These are phyloP conservation scores for Eruca vesicaria DNA, from an alignment of 441 rosid species.

Conservation along the genomic window DNA sequence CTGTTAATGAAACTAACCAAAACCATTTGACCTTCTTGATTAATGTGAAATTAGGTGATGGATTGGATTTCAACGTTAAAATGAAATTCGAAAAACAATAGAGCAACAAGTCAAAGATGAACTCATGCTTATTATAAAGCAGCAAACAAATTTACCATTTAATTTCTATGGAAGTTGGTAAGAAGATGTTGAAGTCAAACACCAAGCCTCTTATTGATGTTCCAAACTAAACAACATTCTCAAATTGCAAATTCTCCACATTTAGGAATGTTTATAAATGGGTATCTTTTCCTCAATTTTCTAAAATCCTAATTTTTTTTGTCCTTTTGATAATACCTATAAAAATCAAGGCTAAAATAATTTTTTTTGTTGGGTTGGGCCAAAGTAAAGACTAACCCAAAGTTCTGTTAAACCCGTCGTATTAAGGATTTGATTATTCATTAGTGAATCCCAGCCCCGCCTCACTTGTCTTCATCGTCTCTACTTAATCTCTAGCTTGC, in stretches of 20 bases:
- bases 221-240: neutral
- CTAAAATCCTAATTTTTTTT: neutral
- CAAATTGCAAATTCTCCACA: neutral
- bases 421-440: neutral
- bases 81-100: neutral
- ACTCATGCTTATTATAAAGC: slow-evolving; percentile 6
- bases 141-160: neutral
- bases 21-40: neutral
- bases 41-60: neutral
- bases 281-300: neutral
- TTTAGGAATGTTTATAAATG: neutral
- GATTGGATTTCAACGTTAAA: neutral
- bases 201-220: slow-evolving; percentile 6
- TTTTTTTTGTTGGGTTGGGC: neutral
- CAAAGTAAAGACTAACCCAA: neutral
- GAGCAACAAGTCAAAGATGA: slow-evolving; percentile 24
- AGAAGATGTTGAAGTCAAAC: slow-evolving; percentile 16
- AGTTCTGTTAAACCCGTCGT: neutral
- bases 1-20: neutral
- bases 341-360: neutral
- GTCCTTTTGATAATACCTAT: neutral
- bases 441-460: neutral
- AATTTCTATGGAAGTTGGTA: slow-evolving; percentile 1
- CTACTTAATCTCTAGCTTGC: neutral
- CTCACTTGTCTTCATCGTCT: neutral